Conservation (phyloP, 495 filamentous ascomycete species). For the Venustampulla echinocandica region DNA sequence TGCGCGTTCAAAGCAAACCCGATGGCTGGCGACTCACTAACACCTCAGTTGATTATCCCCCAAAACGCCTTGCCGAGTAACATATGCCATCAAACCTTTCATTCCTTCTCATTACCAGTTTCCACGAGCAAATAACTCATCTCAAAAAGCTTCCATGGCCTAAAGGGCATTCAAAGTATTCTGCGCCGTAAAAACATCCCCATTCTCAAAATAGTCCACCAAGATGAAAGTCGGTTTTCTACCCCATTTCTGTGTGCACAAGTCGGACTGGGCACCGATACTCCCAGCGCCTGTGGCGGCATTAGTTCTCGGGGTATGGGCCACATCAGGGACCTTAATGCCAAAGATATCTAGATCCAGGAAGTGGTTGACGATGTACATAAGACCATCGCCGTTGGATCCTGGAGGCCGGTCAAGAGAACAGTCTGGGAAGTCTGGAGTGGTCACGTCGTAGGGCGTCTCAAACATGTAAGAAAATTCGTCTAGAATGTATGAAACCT, state of each 20-base stretch:
- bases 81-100: no score
- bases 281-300: conserved; percentile 55
- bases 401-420: conserved; percentile 59
- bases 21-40: no score
- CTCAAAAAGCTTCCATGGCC: background rate
- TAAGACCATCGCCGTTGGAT: conserved; percentile 41
- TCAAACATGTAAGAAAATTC: conserved; percentile 73
- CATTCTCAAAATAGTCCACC: conserved; percentile 81
- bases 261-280: conserved; percentile 57
- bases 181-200: conserved; percentile 25
- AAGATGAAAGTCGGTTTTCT: conserved; percentile 78
- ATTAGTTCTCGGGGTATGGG: conserved; percentile 61
- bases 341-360: conserved; percentile 65
- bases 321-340: conserved; percentile 69
- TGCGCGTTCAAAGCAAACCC: no score
- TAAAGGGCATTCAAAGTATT: conserved; percentile 21
- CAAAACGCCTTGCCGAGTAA: no score
- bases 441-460: conserved; percentile 61
- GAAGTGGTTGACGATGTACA: conserved; percentile 94
- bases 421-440: conserved; percentile 53
- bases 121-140: no score
- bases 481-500: conserved; percentile 65
- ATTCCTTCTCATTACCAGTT: no score
- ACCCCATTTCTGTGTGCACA: conserved; percentile 61
- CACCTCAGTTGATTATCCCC: no score